Evolutionary conservation across 768 basidiomycete genomes (phyloP), one percentile per base, ranked within the genome.

Genomic region (Termitomyces eurrhizus): DNA sequence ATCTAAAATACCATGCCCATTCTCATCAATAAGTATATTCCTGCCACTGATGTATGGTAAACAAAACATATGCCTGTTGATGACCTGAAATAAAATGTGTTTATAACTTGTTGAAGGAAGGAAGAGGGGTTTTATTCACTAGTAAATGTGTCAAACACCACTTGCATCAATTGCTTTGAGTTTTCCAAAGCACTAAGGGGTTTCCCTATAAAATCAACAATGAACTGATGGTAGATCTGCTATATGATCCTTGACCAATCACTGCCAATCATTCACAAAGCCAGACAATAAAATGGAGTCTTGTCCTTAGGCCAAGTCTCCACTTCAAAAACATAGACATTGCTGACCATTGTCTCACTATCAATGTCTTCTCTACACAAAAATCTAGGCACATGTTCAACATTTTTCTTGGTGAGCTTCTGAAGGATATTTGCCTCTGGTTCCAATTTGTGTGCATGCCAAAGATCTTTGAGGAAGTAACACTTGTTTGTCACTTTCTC

Each of bases 401-500:
- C 33, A 8, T 33, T 33, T 33, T 33, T 8, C 33, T 33, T 8
- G 3, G 33, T 24, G 6, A 71, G 58, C 2, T 42, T 12, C 9
- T 41, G 18, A 14, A 71, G 65, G 8, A 64, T 65, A 7, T 63
- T 61, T 2, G 60, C 57, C 54, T 72, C 73, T 8, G 56, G 44
- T 12, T 48, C 60, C 29, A 62, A 32, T 2, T 16, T 37, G 13
- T 58, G 21, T 2, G 52, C 41, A 1, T 70, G 57, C 73, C 72
- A 74, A 7, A 46, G 60, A 41, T 74, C 73, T 52, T 74, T 73
- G 26, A 74, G 41, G 39, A 70, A 72, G 21, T 68, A 62, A 1
- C 58, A 51, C 41, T 55, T 52, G 18, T 57, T 26, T 5, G 41
- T 57, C 3, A 50, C 59, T 1, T 51, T 26, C 13, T 68, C 69